These are phyloP conservation scores for Ephemerocybe angulata DNA, from an alignment of 768 basidiomycete species.

Conservation along the genomic window DNA sequence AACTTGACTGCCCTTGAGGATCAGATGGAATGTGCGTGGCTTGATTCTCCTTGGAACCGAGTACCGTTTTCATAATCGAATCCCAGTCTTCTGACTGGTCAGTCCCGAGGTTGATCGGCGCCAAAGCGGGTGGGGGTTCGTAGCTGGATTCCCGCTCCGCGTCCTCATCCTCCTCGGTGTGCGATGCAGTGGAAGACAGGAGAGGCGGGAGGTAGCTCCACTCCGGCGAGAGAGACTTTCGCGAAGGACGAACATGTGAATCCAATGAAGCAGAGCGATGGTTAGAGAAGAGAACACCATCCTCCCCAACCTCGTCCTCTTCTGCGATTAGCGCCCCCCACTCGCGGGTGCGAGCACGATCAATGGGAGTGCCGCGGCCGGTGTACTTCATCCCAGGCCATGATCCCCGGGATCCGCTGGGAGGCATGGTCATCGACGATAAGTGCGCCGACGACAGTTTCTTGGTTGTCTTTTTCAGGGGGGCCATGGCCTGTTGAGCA, in stretches of 20 bases:
- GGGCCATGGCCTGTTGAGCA: conserved; percentile 23
- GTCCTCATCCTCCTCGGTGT: conserved; percentile 6
- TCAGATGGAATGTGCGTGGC: conserved; percentile 13
- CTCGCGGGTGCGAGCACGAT: conserved; percentile 38
- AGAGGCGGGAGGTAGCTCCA: conserved; percentile 35
- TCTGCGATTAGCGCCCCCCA: conserved; percentile 37
- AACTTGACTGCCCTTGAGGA: conserved; percentile 6
- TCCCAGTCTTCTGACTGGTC: conserved; percentile 40
- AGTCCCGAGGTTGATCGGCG: conserved; percentile 29
- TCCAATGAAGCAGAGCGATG: conserved; percentile 38
- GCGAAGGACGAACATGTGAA: conserved; percentile 26
- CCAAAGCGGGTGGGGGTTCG: conserved; percentile 27
- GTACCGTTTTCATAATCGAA: conserved; percentile 36
- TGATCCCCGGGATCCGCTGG: conserved; percentile 33
- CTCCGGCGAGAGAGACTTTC: conserved; percentile 30
- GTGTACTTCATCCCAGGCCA: conserved; percentile 44
- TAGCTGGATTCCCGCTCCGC: neutral
- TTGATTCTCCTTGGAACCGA: conserved; percentile 22
- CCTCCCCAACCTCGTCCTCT: conserved; percentile 37
- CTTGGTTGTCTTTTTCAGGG: conserved; percentile 19
- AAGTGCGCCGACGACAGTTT: conserved; percentile 15
- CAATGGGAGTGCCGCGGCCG: conserved; percentile 48
- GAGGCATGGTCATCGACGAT: conserved; percentile 23
- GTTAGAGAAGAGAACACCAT: conserved; percentile 41
- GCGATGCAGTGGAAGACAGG: conserved; percentile 19